A percentile compares a stretch with the other conserved stretches of the same genome.
These are phyloP conservation scores for Amaranthus cruentus DNA, from an alignment of 148 eudicot genomes.

Conservation along the genomic window DNA sequence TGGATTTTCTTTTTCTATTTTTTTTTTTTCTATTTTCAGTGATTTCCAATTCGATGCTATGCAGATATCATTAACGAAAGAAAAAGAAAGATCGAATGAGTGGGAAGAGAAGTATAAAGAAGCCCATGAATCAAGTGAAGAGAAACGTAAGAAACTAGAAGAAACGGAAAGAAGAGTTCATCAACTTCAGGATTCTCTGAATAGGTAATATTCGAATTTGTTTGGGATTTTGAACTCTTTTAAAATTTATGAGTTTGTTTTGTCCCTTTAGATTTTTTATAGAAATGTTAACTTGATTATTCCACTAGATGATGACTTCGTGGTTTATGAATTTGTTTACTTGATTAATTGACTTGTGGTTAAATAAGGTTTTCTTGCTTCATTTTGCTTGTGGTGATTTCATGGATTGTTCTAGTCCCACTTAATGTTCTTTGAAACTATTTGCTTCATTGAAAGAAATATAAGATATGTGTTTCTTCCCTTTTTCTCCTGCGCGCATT, in stretches of 20 bases:
- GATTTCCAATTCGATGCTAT: conserved; percentile 10
- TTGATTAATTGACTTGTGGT: too few species aligned
- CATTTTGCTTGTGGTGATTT: not conserved
- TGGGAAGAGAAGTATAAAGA: conserved; percentile 64
- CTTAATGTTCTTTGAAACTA: not conserved
- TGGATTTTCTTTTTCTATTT: not conserved
- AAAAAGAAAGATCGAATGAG: conserved; percentile 68
- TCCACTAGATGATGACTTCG: too few species aligned
- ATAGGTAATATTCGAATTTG: conserved; percentile 46
- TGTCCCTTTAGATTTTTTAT: not conserved
- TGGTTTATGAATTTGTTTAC: too few species aligned
- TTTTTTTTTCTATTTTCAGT: not conserved
- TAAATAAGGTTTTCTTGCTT: not conserved
- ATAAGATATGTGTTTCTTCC: not conserved
- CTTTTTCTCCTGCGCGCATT: too few species aligned
- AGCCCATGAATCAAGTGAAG: conserved; percentile 67
- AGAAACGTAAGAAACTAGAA: conserved; percentile 63
- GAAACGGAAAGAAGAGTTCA: conserved; percentile 88
- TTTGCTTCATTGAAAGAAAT: not conserved
- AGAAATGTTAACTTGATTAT: not conserved
- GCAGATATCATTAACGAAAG: conserved; percentile 63
- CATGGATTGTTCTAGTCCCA: not conserved
- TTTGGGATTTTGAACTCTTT: conserved; percentile 4
- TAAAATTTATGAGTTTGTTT: not conserved
- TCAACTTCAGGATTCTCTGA: conserved; percentile 84